Percentiles rank a stretch among this genome's conserved stretches.
Conservation (phyloP, 2,329 filamentous ascomycete genomes). For the Thelonectria blattea region DNA sequence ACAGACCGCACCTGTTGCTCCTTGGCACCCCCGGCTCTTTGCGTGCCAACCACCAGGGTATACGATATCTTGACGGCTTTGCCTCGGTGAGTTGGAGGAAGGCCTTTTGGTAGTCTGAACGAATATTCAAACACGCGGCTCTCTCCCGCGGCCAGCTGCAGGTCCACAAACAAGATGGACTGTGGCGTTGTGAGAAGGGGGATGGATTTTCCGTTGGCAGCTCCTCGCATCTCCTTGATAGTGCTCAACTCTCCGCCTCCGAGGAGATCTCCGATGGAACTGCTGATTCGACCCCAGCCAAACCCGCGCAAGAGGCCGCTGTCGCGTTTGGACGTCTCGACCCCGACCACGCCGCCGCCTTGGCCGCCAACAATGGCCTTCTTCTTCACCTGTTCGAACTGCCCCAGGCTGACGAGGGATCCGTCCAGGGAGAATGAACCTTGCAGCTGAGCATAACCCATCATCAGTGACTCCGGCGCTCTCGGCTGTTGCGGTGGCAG, state of each 20-base stretch:
- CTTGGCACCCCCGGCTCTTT: slow-evolving; percentile 77
- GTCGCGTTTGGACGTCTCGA: slow-evolving; percentile 75
- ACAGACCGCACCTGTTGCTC: slow-evolving; percentile 89
- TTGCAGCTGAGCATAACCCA: slow-evolving; percentile 95
- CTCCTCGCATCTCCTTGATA: slow-evolving; percentile 93
- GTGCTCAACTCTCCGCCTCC: slow-evolving; percentile 87
- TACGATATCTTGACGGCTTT: slow-evolving; percentile 95
- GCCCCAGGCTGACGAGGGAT: slow-evolving; percentile 84
- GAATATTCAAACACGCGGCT: slow-evolving; percentile 86
- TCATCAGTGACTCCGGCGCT: slow-evolving; percentile 84
- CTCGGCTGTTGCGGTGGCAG: slow-evolving; percentile 52
- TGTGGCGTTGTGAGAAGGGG: slow-evolving; percentile 94
- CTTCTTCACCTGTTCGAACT: slow-evolving; percentile 94
- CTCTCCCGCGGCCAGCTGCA: slow-evolving; percentile 86
- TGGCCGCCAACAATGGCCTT: slow-evolving; percentile 90
- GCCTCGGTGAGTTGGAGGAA: slow-evolving; percentile 91
- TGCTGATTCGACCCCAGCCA: slow-evolving; percentile 87
- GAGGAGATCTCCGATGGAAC: slow-evolving; percentile 86
- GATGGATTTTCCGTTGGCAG: slow-evolving; percentile 83
- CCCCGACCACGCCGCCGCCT: slow-evolving; percentile 82
- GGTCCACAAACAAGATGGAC: slow-evolving; percentile 93
- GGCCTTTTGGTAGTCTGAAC: slow-evolving; percentile 82
- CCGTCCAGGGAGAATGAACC: slow-evolving; percentile 92
- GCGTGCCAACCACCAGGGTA: slow-evolving; percentile 88
- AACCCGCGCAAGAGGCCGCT: slow-evolving; percentile 83